Evolutionary conservation across 495 filamentous ascomycete genomes (phyloP).

Genomic region (Jackrogersella minutella): DNA sequence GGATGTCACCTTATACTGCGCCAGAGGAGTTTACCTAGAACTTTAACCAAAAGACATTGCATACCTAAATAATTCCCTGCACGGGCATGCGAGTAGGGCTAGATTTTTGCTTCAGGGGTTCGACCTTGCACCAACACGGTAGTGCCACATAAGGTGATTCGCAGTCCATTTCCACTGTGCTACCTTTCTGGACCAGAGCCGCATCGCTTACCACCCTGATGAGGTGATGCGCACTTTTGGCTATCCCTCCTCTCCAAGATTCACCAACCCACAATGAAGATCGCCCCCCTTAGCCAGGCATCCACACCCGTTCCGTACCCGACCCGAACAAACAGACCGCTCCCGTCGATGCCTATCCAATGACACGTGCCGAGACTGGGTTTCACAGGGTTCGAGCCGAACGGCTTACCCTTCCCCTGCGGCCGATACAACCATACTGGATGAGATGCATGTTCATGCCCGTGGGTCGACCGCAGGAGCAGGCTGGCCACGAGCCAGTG

Average conservation of each 20-base stretch:
- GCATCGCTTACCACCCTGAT: background rate
- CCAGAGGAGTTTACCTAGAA: slow-evolving; percentile 1
- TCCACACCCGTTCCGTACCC: background rate
- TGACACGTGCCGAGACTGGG: background rate
- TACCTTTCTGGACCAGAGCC: slow-evolving; percentile 1
- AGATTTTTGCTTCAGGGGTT: background rate
- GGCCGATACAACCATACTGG: background rate
- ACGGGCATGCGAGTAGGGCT: background rate
- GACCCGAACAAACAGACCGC: slow-evolving; percentile 1
- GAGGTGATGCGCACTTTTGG: background rate
- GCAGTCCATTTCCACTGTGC: background rate
- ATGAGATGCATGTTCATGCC: background rate
- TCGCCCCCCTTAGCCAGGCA: background rate
- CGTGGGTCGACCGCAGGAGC: background rate
- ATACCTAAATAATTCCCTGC: background rate
- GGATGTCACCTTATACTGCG: slow-evolving; percentile 2
- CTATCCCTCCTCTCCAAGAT: background rate
- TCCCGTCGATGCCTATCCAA: background rate
- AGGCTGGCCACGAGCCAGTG: background rate
- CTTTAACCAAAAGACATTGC: background rate
- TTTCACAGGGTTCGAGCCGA: background rate
- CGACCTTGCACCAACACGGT: background rate
- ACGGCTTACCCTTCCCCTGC: background rate
- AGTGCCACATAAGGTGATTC: background rate
- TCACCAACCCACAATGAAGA: background rate